A percentile compares a stretch with the other conserved stretches of the same genome.
phyloP scores from a whole-genome alignment of 1,284 basidiomycete genomes.

The Schizophyllum amplum region DNA sequence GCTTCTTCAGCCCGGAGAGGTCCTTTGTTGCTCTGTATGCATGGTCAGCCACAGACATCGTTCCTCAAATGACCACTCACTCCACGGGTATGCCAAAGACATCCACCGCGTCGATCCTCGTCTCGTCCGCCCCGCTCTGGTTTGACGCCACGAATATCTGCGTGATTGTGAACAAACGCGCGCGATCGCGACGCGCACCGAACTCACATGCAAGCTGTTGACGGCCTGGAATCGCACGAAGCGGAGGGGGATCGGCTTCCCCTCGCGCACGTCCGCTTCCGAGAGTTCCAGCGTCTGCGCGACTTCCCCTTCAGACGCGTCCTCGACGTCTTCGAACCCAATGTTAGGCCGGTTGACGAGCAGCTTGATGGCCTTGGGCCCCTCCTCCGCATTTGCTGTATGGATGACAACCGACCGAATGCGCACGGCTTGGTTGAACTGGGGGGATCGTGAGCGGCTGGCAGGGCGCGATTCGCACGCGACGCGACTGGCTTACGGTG shows the following conservation, averaged over 20 bases:
- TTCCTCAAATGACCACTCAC: constrained; percentile 29
- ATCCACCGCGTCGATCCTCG: constrained; percentile 73
- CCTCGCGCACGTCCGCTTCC: constrained; percentile 44
- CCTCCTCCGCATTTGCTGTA: constrained; percentile 39
- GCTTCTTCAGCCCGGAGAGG: constrained; percentile 44
- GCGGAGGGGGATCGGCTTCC: constrained; percentile 52
- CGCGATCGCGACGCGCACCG: not conserved
- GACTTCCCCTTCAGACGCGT: constrained; percentile 37
- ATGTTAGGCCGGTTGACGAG: constrained; percentile 59
- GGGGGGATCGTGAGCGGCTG: not conserved
- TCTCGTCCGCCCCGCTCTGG: constrained; percentile 66
- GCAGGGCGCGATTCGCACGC: not conserved
- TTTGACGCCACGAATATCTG: constrained; percentile 77
- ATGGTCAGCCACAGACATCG: constrained; percentile 8
- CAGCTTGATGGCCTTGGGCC: constrained; percentile 61
- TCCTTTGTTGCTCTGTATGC: constrained; percentile 43
- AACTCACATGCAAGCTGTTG: constrained; percentile 55
- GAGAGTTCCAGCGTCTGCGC: constrained; percentile 49
- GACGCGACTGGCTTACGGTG: constrained; percentile 35
- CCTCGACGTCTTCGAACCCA: constrained; percentile 61
- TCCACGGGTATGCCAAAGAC: constrained; percentile 60
- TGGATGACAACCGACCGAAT: constrained; percentile 64
- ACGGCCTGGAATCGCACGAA: constrained; percentile 79
- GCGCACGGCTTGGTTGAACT: constrained; percentile 79
- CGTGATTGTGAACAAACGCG: not conserved